Base-by-base conservation (phyloP, 2,329 filamentous ascomycete species). In the Monilinia polystroma region DNA sequence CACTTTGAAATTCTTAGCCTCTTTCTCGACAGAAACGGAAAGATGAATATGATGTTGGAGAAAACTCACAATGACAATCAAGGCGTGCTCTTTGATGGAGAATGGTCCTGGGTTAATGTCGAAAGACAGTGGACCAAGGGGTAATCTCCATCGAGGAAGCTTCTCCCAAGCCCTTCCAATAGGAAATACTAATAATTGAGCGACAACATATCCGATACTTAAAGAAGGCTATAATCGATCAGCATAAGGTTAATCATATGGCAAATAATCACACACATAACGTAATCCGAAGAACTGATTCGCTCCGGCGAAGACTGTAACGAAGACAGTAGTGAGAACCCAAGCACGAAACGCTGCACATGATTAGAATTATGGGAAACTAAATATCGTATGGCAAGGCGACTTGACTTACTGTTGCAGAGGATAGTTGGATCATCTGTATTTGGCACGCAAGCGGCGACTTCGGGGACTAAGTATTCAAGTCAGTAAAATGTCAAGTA, bases 21-120 rank as follows among this genome's bases (percentile, higher is more conserved):
- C n/a, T 16, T 23, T 12, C 16, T n/a, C 7, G 6, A 23, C 32
- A 38, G 35, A n/a, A 23, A 7, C 0, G 12, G 23, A 6, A 23
- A 6, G 8, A 26, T 14, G 23, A 11, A 23, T 2, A 49, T 8
- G 4, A 35, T 49, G 2, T 16, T 1, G 3, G n/a, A 4, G 14
- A 38, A 60, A 7, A 51, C 57, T 60, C 32, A 60, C 57, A 71
- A 88, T 85, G 23, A 86, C 84, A 64, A 90, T 88, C 68, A 90
- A 83, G 62, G 85, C 78, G 73, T 90, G 87, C 73, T 90, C 87
- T 76, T 90, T 90, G 73, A 87, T 81, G 72, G 87, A 89, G 76
- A 90, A 90, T 0, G 64, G 66, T 6, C 87, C 86, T 0, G 87
- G 87, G 64, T 89, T 89, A 20, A 79, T 69, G 41, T 75, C 76